Conservation (phyloP, 148 eudicot species). For the Cornus florida region DNA sequence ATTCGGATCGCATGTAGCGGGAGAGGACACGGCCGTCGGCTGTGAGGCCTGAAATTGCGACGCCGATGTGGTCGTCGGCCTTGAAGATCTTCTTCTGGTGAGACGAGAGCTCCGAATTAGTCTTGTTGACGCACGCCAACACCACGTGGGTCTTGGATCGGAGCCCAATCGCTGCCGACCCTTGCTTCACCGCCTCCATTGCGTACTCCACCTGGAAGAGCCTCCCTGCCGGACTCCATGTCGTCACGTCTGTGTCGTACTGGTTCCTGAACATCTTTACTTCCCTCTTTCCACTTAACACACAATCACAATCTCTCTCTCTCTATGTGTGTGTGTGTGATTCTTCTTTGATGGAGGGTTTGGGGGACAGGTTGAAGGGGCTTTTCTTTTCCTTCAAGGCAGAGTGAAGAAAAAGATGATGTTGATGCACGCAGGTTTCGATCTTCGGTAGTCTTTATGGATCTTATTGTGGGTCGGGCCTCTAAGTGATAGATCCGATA, state of each 20-base stretch:
- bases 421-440: too few relatives aligned
- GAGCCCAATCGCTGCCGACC: constrained; percentile 90
- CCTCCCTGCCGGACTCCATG: constrained; percentile 94
- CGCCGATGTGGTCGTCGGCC: constrained; percentile 89
- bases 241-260: constrained; percentile 98
- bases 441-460: too few relatives aligned
- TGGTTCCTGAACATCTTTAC: constrained; percentile 84
- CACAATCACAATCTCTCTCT: constrained; percentile 1
- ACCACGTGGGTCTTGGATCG: constrained; percentile 90
- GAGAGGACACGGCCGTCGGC: constrained; percentile 95
- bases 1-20: constrained; percentile 83
- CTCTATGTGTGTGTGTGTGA: too few relatives aligned
- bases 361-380: neutral
- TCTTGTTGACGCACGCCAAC: constrained; percentile 76
- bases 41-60: constrained; percentile 92
- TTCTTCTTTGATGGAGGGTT: neutral
- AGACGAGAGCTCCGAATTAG: constrained; percentile 87
- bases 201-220: constrained; percentile 96
- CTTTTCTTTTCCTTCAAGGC: constrained; percentile 43
- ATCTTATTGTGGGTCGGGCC: too few relatives aligned
- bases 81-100: constrained; percentile 98
- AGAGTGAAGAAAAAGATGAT: constrained; percentile 6
- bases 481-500: too few relatives aligned
- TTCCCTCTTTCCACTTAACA: neutral
- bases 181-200: constrained; percentile 99